Conservation (phyloP, 106 monocot genomes). For the Dendrobium catenatum region DNA sequence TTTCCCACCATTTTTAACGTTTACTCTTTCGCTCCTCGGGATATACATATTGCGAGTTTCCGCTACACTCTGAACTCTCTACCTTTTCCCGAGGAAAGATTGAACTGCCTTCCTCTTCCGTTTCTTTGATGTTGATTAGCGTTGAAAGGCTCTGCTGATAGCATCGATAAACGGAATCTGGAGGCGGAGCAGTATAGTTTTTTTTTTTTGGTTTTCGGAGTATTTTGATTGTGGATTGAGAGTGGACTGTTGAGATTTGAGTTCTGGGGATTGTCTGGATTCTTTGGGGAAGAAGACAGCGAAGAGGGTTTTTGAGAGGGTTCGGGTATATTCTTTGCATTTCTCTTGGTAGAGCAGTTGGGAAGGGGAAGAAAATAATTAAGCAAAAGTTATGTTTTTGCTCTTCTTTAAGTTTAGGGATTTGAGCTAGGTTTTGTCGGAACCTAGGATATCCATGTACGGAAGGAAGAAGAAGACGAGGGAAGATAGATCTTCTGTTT, state of each 20-base stretch:
- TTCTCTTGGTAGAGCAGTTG: background rate
- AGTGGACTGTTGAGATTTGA: background rate
- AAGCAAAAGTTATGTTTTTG: no score
- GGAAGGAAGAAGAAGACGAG: background rate
- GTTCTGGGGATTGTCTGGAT: background rate
- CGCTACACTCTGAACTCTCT: background rate
- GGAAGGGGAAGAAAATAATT: no score
- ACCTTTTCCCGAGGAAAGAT: background rate
- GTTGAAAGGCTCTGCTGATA: background rate
- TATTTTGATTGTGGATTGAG: background rate
- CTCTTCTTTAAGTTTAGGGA: no score
- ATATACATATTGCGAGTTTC: background rate
- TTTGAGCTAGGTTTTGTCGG: background rate
- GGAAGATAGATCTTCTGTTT: background rate
- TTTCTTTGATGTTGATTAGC: background rate
- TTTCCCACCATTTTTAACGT: background rate
- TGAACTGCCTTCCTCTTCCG: background rate
- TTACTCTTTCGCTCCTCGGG: background rate
- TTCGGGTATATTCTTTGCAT: background rate
- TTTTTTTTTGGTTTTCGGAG: background rate
- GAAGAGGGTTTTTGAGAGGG: background rate
- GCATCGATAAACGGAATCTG: background rate
- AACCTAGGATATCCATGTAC: background rate
- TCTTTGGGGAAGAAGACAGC: background rate
- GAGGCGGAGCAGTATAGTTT: background rate